phyloP scores from a whole-genome alignment of 805 yeast genomes.

The Yarrowia osloensis region DNA sequence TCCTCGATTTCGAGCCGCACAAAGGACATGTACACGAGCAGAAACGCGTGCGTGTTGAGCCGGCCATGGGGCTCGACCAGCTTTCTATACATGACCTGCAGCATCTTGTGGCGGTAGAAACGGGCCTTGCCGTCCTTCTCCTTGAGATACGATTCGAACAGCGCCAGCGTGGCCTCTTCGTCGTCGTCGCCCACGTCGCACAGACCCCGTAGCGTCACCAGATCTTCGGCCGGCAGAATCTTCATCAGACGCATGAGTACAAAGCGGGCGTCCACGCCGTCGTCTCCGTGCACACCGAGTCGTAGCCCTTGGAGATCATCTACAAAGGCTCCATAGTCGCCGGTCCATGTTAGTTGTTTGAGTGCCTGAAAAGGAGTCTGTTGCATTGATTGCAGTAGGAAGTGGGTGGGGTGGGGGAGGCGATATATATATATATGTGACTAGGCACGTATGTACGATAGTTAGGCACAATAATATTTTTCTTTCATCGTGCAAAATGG shows the following conservation, averaged over 20 bases:
- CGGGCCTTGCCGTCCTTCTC: slow-evolving; percentile 23
- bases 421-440: background rate
- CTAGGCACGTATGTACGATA: background rate
- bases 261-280: slow-evolving; percentile 14
- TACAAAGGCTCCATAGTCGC: slow-evolving; percentile 29
- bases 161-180: slow-evolving; percentile 13
- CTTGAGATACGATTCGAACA: slow-evolving; percentile 17
- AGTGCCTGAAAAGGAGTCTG: slow-evolving; percentile 28
- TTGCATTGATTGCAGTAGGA: slow-evolving; percentile 6
- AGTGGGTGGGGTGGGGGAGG: background rate
- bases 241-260: slow-evolving; percentile 26
- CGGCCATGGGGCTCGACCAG: slow-evolving; percentile 23
- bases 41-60: slow-evolving; percentile 19
- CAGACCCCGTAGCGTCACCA: slow-evolving; percentile 6
- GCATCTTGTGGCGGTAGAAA: slow-evolving; percentile 17
- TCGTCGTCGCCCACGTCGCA: slow-evolving; percentile 25
- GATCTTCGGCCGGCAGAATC: slow-evolving; percentile 22
- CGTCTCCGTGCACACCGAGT: background rate
- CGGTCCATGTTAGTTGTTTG: slow-evolving; percentile 28
- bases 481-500: background rate
- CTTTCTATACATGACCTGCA: slow-evolving; percentile 19
- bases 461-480: background rate
- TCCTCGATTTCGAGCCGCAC: slow-evolving; percentile 25
- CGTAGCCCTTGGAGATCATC: slow-evolving; percentile 25
- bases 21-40: slow-evolving; percentile 22